Percentiles rank a stretch among this genome's conserved stretches.
Conservation (phyloP, 495 filamentous ascomycete genomes). For the Lindgomyces ingoldianus region DNA sequence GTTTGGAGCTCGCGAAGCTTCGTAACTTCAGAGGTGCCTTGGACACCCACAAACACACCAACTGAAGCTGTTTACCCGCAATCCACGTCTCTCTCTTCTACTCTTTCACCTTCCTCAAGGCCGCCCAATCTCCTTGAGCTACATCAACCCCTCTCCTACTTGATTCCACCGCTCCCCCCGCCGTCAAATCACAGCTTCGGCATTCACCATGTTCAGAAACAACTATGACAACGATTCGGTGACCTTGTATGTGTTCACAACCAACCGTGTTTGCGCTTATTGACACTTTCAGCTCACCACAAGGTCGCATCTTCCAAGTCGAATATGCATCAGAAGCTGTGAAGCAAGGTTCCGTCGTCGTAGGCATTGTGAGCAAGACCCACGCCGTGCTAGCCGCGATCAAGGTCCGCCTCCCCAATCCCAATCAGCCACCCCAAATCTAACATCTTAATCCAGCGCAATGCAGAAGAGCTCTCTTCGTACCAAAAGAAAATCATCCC, state of each 20-base stretch:
- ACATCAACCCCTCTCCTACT: not conserved
- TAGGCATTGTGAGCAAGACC: conserved; percentile 95
- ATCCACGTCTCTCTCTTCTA: not conserved
- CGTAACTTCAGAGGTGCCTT: conserved; percentile 19
- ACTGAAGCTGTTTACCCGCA: too few relatives aligned
- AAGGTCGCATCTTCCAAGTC: conserved; percentile 99
- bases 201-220: conserved; percentile 88
- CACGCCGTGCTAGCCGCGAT: conserved; percentile 93
- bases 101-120: not conserved
- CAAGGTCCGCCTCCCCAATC: conserved; percentile 63
- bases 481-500: conserved; percentile 99
- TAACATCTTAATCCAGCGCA: conserved; percentile 61
- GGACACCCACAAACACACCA: not conserved
- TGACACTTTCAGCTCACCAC: conserved; percentile 74
- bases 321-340: conserved; percentile 99
- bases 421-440: not conserved
- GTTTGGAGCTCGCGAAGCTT: conserved; percentile 22
- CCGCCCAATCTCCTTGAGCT: not conserved
- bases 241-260: conserved; percentile 79
- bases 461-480: conserved; percentile 98
- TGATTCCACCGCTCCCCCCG: not conserved
- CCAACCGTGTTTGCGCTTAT: conserved; percentile 1
- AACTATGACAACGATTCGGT: conserved; percentile 99
- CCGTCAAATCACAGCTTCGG: not conserved
- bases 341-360: conserved; percentile 97